Base-by-base conservation (phyloP, 768 basidiomycete species). In the Galerina sulciceps region DNA sequence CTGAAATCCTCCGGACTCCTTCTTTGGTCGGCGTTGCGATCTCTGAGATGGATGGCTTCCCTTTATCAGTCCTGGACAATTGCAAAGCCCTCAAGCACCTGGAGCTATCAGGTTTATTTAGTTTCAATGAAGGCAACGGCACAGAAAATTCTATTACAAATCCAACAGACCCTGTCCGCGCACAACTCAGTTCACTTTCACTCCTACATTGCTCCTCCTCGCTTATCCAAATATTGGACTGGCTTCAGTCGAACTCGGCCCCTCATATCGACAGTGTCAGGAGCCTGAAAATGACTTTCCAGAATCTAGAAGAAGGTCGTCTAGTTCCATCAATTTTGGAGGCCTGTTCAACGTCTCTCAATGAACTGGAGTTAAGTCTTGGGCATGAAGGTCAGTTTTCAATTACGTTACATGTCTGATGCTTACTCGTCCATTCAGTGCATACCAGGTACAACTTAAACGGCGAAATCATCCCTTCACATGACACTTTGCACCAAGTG, bases 11-110 rank as follows among this genome's bases (percentile, higher is more conserved):
- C 4, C 15, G 18, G 22, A 26, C 38, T 4, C 46, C 45, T n/a
- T 22, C 42, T 6, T 2, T 65, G 3, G 42, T 23, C 11, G 31
- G 31, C 10, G 23, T 65, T 4, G 34, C 34, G 1, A 52, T 65
- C 13, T 36, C 44, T 9, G 54, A 45, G 10, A 50, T 65, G 13
- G 50, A 58, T 4, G 42, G 43, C 5, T 60, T 65, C 36, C 61
- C 64, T 1, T 35, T 62, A 26, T 42, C 40, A 4, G 14, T 56
- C 10, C 50, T 62, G 10, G 40, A 58, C 36, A 13, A 26, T 10
- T 57, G 53, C 37, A 15, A 47, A 3, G 48, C 49, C 15, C 57
- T 65, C 4, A 46, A 55, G 42, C 22, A 40, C 6, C 36, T 65
- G 20, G 55, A 58, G 6, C 37, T 65, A 36, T 23, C 34, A 13